These are phyloP conservation scores for Epichloe amarillans DNA, from an alignment of 2,329 filamentous ascomycete species.

Conservation along the genomic window DNA sequence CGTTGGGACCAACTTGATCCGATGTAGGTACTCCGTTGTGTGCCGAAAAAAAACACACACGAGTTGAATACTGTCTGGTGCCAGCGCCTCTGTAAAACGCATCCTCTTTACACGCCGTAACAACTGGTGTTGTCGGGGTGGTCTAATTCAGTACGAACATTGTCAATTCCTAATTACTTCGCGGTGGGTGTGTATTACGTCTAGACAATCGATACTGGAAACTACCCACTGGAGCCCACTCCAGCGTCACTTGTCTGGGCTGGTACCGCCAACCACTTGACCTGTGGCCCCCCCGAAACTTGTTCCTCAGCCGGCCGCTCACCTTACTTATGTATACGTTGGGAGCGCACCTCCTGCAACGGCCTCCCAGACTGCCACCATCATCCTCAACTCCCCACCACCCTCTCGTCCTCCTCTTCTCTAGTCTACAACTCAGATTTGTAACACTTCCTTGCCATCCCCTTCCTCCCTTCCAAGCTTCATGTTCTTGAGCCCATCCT, in stretches of 20 bases:
- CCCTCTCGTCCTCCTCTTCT: neutral
- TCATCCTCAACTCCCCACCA: neutral
- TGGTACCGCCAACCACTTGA: neutral
- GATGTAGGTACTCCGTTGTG: too few species aligned
- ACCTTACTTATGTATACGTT: neutral
- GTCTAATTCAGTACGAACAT: too few species aligned
- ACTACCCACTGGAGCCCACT: neutral
- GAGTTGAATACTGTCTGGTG: too few species aligned
- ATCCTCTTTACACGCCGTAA: too few species aligned
- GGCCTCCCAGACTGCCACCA: neutral
- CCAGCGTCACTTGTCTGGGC: neutral
- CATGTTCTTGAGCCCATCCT: constrained; percentile 4
- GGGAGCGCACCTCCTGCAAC: neutral
- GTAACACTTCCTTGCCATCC: neutral
- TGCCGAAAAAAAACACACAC: too few species aligned
- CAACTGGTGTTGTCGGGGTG: too few species aligned
- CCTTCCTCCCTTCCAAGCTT: neutral
- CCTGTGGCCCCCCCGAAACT: neutral
- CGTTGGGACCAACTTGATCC: too few species aligned
- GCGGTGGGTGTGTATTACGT: too few species aligned
- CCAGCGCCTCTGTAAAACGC: too few species aligned
- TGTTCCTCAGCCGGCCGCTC: neutral
- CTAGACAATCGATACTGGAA: neutral
- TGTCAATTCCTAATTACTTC: too few species aligned
- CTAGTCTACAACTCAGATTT: constrained; percentile 3